These are phyloP conservation scores for Calonectria hongkongensis DNA, from an alignment of 2,329 filamentous ascomycete genomes.

Conservation along the genomic window DNA sequence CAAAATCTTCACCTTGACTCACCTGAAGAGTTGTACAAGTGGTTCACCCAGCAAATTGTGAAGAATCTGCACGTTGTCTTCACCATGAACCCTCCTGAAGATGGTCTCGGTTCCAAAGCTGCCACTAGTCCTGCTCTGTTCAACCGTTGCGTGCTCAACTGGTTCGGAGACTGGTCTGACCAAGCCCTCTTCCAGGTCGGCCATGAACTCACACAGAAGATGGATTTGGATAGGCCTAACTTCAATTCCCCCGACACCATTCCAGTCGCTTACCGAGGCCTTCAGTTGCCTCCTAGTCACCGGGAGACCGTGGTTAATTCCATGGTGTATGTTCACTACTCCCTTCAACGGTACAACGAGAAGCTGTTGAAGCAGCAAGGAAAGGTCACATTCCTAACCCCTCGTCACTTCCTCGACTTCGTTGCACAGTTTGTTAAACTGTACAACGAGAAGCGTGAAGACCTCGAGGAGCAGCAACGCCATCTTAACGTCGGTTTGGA, in stretches of 20 bases:
- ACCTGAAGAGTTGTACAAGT: constrained; percentile 99
- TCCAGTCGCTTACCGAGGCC: constrained; percentile 91
- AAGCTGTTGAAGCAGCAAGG: constrained; percentile 94
- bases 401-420: constrained; percentile 97
- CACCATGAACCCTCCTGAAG: constrained; percentile 99
- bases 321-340: constrained; percentile 99
- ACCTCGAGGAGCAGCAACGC: constrained; percentile 97
- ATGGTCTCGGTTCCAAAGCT: constrained; percentile 94
- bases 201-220: constrained; percentile 94
- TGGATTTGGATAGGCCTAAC: constrained; percentile 92
- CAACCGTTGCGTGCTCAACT: constrained; percentile 99
- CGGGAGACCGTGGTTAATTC: constrained; percentile 95
- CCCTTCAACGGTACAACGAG: constrained; percentile 90
- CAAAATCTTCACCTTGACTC: constrained; percentile 97
- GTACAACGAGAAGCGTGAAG: constrained; percentile 98
- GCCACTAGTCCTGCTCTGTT: constrained; percentile 98
- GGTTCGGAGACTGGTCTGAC: constrained; percentile 99
- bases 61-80: constrained; percentile 99
- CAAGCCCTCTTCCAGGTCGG: constrained; percentile 99
- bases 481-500: constrained; percentile 99
- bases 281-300: constrained; percentile 90
- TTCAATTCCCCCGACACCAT: constrained; percentile 93
- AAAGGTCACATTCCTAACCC: constrained; percentile 93
- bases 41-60: constrained; percentile 99
- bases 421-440: constrained; percentile 98